Evolutionary conservation across 2,329 filamentous ascomycete genomes (phyloP), one percentile per base, ranked within the genome.

Genomic region (Colletotrichum lindemuthianum): DNA sequence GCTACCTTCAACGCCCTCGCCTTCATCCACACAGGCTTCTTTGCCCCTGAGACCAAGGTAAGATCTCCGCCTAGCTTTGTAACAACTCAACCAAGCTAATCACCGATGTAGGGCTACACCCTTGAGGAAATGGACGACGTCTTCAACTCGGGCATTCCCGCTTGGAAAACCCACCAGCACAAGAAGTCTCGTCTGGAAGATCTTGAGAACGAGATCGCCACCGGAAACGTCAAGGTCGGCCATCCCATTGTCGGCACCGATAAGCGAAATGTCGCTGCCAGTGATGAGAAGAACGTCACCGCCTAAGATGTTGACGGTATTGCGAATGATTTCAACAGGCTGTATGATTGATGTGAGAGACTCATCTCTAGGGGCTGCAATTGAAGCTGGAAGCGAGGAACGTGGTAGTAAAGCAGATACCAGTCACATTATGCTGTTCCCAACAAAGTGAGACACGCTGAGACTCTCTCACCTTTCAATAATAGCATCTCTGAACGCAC

Each of bases 121-220:
- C 85, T 94, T 1, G 91, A 94, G 72, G 90, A 94, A 73, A 89
- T 93, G 75, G 90, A 92, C 68, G 86, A 86, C 12, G 88, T 93
- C 68, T 94, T 94, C 73, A 82, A 86, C 69, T 82, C 83, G 8
- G 85, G 84, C 0, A 72, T 81, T 2, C 84, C 84, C 2, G 85
- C 88, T 4, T 90, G 88, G 88, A 84, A 82, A 74, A 80, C 76
- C 6, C 73, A 71, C 39, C 72, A 24, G 24, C 24, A 74, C 55
- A 80, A 78, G 69, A 71, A 69, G 6, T 82, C 79, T 43, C 74
- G 82, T 32, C 75, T 86, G 36, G 83, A 86, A 47, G 70, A 77
- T 44, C 67, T 86, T 6, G 73, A 81, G 69, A 76, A 73, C 49
- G 79, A 84, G 63, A 86, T 86, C 59, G 82, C 83, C 70, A 72